Percentiles rank a stretch among this genome's conserved stretches.
These are phyloP conservation scores for Mycena galopus DNA, from an alignment of 768 basidiomycete genomes.

Conservation along the genomic window DNA sequence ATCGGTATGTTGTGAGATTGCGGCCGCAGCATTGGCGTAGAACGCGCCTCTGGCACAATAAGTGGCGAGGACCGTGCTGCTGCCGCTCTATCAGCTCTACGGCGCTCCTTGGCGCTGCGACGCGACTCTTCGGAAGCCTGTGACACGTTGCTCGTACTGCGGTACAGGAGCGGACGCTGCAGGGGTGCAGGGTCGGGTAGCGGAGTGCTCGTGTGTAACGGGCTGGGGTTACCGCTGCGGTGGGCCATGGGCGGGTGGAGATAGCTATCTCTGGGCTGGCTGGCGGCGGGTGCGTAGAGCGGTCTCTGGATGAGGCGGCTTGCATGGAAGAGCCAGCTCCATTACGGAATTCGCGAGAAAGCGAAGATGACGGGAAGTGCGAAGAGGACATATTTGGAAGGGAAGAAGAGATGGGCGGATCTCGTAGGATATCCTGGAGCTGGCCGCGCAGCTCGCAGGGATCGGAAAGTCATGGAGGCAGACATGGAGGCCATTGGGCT, in stretches of 20 bases:
- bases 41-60: neutral
- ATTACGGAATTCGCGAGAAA: slow-evolving; percentile 36
- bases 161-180: slow-evolving; percentile 17
- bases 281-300: neutral
- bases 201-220: slow-evolving; percentile 6
- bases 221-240: slow-evolving; percentile 26
- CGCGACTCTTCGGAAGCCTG: slow-evolving; percentile 23
- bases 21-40: slow-evolving; percentile 4
- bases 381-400: slow-evolving; percentile 54
- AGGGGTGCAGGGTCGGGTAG: slow-evolving; percentile 3
- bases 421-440: slow-evolving; percentile 63
- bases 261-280: slow-evolving; percentile 6
- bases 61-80: slow-evolving; percentile 12
- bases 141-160: slow-evolving; percentile 1
- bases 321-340: slow-evolving; percentile 19
- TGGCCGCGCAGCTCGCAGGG: slow-evolving; percentile 51
- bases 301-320: slow-evolving; percentile 10
- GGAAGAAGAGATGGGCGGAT: slow-evolving; percentile 57
- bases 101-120: slow-evolving; percentile 49
- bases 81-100: slow-evolving; percentile 44
- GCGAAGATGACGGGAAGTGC: slow-evolving; percentile 31
- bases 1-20: neutral
- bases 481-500: slow-evolving; percentile 38
- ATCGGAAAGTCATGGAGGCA: slow-evolving; percentile 35
- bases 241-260: slow-evolving; percentile 17